Evolutionary conservation across 441 rosid species (phyloP).

Genomic region (Erodium moschatum): DNA sequence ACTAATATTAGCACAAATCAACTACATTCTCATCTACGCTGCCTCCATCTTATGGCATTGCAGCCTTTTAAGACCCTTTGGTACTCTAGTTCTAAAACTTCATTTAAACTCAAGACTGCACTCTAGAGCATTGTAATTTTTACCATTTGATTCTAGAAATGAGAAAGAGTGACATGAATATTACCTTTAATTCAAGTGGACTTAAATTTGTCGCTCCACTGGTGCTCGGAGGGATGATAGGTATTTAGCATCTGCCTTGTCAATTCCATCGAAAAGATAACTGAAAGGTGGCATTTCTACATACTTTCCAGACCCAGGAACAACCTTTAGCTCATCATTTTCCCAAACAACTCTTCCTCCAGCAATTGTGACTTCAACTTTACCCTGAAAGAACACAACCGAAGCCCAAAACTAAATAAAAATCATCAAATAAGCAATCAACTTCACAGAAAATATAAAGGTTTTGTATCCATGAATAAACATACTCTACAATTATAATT

Average conservation of each 20-base stretch:
- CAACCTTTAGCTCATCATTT: constrained; percentile 54
- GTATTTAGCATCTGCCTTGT: constrained; percentile 60
- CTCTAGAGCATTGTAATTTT: neutral
- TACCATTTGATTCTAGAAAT: no score
- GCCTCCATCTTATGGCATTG: neutral
- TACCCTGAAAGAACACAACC: constrained; percentile 45
- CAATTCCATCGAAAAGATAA: constrained; percentile 68
- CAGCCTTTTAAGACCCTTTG: neutral
- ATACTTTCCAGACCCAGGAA: constrained; percentile 61
- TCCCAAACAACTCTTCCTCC: constrained; percentile 78
- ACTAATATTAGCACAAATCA: neutral
- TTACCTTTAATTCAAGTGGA: constrained; percentile 24
- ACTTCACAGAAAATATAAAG: no score
- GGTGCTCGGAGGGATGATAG: constrained; percentile 68
- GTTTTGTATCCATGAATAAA: no score
- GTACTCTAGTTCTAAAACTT: neutral
- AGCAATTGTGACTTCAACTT: constrained; percentile 80
- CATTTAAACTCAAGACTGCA: neutral
- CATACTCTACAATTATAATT: no score
- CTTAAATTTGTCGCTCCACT: constrained; percentile 39
- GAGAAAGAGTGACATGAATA: no score
- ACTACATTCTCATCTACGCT: neutral
- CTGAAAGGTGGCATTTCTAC: constrained; percentile 60
- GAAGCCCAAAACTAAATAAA: neutral
- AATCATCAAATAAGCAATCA: no score